Base-by-base conservation (phyloP, 257 asterid species). In the Solanum virginianum region DNA sequence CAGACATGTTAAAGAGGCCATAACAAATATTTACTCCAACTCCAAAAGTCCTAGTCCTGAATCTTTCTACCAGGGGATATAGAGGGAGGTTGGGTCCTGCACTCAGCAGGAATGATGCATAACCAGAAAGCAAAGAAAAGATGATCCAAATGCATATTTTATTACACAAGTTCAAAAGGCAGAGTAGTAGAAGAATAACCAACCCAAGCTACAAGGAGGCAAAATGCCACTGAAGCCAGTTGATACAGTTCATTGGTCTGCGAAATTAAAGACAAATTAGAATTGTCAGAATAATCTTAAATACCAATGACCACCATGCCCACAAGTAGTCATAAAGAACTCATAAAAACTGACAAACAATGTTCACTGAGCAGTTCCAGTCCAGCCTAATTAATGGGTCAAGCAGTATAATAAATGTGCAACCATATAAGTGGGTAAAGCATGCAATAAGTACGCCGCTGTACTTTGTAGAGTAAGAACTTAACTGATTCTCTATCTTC, bases 161-260 rank as follows among this genome's bases (percentile, higher is more conserved):
- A 14, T 75, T 24, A 51, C 5, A 75, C 22, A 83, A 18, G 80
- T 65, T 39, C 43, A 68, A 60, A 68, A 83, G 41, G 60, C 69
- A 18, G 32, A 83, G 80, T 75, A 29, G 62, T 39, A 66, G 86
- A 75, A 84, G 89, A 69, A 80, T 82, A 85, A 93, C 99, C 74
- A 84, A 97, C 99, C 99, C 99, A 97, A 82, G 99, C 99, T 55
- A 95, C 97, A 20, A 95, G 96, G 83, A 97, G 97, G 93, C 99
- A 97, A 90, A 97, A 95, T 79, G 99, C 99, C 70, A 95, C 98
- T 16, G 99, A 88, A 8, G 99, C 98, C 91, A 97, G 85, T 85
- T 97, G 99, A 91, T 97, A 97, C 60, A 97, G 96, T 88, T 97
- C 99, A 88, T 97, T 95, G 86, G 99, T 97, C 99, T 97, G 96